Percentiles rank a stretch among this genome's conserved stretches.
Conservation (phyloP, 1,284 basidiomycete genomes). For the Apiotrichum montevideense region DNA sequence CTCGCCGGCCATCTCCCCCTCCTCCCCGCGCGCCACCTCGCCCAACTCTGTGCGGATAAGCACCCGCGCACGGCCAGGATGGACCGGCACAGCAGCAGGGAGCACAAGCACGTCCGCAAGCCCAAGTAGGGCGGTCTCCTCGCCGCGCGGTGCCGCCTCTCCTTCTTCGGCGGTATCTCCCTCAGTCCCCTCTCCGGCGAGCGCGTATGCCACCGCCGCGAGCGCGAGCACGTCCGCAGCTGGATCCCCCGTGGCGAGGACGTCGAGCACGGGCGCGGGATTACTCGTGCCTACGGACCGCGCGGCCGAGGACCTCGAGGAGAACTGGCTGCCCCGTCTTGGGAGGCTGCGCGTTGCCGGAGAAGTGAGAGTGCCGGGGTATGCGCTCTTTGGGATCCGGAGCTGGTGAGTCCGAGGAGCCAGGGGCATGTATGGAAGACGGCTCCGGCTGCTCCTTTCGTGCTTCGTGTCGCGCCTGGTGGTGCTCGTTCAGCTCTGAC, state of each 20-base stretch:
- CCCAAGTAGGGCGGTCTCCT: no score
- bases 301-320: constrained; percentile 33
- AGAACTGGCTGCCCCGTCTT: constrained; percentile 31
- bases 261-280: not conserved
- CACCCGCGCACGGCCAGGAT: no score
- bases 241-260: not conserved
- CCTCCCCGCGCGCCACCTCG: not conserved
- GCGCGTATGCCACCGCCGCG: not conserved
- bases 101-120: no score
- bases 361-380: constrained; percentile 35
- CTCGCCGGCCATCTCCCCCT: not conserved
- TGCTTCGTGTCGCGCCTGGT: no score
- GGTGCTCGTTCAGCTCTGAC: no score
- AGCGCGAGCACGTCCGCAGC: not conserved
- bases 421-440: no score
- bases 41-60: no score
- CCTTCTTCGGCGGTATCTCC: no score
- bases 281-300: constrained; percentile 41
- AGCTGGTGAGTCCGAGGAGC: constrained; percentile 28
- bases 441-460: no score
- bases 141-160: no score
- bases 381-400: constrained; percentile 37
- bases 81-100: no score
- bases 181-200: no score
- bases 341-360: constrained; percentile 31